Evolutionary conservation across 371 early-diverging fungal genomes (phyloP), one percentile per base, ranked within the genome.

Genomic region (Rhizopus microsporus): DNA sequence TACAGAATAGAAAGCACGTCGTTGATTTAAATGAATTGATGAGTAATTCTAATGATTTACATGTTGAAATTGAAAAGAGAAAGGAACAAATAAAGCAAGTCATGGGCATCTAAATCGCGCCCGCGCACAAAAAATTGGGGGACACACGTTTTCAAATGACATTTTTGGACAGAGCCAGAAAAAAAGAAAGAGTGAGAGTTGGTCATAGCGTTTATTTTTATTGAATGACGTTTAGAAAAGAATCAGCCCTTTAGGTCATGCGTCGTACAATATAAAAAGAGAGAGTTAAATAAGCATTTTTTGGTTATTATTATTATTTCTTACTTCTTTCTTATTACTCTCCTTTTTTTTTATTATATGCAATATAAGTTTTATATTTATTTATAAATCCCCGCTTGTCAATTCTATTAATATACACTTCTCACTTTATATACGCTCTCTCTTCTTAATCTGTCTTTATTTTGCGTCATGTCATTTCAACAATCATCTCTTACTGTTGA

Each of bases 41-140:
- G 54, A 54, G 61, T 17, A 68, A 62, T 13, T 57, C 64, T 12
- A 55, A 51, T 7, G 56, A 62, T 5, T 58, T 65, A 7, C 56
- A 63, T 8, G 37, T 39, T 32, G 77, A 77, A 47, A 65, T 77
- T 51, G 72, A 77, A 43, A 63, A 67, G 44, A 67, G 77, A 69
- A 77, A 77, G 54, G 55, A 43, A 16, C 56, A 63, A 40, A 33
- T 77, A 23, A 74, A 68, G 49, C 72, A 77, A 66, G 74, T 64
- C 17, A 74, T 77, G 74, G 74, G 74, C 49, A 59, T 76, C 7
- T 73, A 76, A 51, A 23, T 23, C 23, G 23, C 23, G 23, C 23
- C 23, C 23, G 2, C 23, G 2, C 23, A 23, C 23, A 23, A 23
- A 23, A 23, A 23, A 23, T 23, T 23, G 23, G 23, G 23, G 23